These are phyloP conservation scores for Liquidambar formosana DNA, from an alignment of 164 flowering plant species.

Conservation along the genomic window DNA sequence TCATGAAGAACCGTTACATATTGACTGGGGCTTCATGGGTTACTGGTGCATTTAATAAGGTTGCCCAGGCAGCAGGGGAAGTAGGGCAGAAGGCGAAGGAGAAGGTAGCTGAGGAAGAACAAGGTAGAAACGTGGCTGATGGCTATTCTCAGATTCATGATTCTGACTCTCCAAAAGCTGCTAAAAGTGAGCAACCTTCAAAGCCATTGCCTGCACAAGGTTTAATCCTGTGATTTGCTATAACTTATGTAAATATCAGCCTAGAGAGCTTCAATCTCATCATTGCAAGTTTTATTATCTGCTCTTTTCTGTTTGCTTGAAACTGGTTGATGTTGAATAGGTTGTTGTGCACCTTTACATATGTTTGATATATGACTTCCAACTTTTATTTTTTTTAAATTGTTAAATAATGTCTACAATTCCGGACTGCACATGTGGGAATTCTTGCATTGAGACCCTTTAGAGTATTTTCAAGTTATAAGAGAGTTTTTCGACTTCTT, in stretches of 20 bases:
- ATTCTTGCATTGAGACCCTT: too few relatives aligned
- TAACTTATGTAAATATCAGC: background rate
- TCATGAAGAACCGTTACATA: conserved; percentile 39
- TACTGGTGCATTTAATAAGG: conserved; percentile 27
- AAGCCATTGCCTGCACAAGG: conserved; percentile 10
- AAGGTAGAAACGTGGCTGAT: conserved; percentile 3
- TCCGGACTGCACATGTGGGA: too few relatives aligned
- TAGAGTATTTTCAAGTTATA: too few relatives aligned
- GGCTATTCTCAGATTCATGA: conserved; percentile 13
- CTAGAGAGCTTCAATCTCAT: background rate
- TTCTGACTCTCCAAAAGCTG: conserved; percentile 18
- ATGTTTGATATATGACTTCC: background rate
- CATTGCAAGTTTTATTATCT: background rate
- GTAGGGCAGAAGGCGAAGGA: conserved; percentile 40
- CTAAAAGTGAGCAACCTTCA: conserved; percentile 1
- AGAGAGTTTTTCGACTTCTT: too few relatives aligned
- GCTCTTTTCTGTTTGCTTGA: background rate
- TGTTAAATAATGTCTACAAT: too few relatives aligned
- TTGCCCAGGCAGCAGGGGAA: conserved; percentile 40
- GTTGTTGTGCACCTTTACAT: background rate
- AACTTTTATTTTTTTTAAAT: too few relatives aligned
- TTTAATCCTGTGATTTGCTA: conserved; percentile 16
- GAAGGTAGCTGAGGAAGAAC: conserved; percentile 26
- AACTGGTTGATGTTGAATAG: background rate
- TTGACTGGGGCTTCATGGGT: conserved; percentile 39